phyloP scores from a whole-genome alignment of 2,329 filamentous ascomycete species.

The Parastagonospora nodorum region DNA sequence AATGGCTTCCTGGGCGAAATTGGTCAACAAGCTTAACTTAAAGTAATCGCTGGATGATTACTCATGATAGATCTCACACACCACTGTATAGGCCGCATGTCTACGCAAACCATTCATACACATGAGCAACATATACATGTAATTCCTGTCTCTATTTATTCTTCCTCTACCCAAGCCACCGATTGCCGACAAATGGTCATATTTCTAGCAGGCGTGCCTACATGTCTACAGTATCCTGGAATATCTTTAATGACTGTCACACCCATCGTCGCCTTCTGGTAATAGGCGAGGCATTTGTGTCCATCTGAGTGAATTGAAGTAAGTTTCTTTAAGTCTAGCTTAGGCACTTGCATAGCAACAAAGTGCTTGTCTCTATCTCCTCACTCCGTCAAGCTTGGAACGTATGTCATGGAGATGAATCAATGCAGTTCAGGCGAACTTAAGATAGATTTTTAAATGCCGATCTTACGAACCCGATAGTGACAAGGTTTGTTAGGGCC shows the following conservation, averaged over 20 bases:
- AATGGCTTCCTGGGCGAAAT: constrained; percentile 4
- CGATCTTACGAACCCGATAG: too few species aligned
- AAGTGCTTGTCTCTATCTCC: too few species aligned
- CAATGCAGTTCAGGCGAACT: too few species aligned
- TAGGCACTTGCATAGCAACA: neutral
- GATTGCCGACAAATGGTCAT: neutral
- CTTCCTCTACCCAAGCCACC: neutral
- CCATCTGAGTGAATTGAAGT: neutral
- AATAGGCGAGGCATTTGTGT: neutral
- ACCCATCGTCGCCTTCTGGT: neutral
- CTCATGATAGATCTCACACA: neutral
- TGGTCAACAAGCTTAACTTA: neutral
- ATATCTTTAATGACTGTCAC: neutral
- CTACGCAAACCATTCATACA: neutral
- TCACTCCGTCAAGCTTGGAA: too few species aligned
- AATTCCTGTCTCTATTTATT: neutral
- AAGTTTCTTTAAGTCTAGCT: neutral
- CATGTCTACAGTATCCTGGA: neutral
- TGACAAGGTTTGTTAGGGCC: too few species aligned
- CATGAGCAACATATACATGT: neutral
- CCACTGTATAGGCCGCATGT: neutral
- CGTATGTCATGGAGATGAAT: too few species aligned
- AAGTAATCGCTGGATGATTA: neutral
- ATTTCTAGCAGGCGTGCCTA: neutral
- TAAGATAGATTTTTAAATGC: too few species aligned